These are phyloP conservation scores for Lyophyllum semitale DNA, from an alignment of 768 basidiomycete species.

Conservation along the genomic window DNA sequence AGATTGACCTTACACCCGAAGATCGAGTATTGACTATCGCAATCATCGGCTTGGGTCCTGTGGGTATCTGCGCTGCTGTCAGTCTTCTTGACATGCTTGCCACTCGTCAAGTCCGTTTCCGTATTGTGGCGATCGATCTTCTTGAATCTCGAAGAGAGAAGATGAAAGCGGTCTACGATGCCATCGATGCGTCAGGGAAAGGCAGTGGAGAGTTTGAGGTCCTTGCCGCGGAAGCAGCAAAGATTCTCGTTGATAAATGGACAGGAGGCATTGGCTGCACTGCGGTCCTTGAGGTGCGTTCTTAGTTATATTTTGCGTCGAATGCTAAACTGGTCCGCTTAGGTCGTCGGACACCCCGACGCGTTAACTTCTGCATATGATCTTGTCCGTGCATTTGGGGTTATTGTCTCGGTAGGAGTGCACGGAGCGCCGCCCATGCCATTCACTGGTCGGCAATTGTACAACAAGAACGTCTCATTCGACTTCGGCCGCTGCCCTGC, in stretches of 20 bases:
- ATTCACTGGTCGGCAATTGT: conserved; percentile 57
- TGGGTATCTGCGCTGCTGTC: conserved; percentile 71
- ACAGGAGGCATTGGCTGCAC: conserved; percentile 63
- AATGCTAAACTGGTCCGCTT: background rate
- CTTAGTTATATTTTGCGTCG: background rate
- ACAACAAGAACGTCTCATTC: conserved; percentile 77
- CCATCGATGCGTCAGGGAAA: conserved; percentile 45
- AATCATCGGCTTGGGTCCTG: conserved; percentile 76
- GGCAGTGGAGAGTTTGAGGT: conserved; percentile 52
- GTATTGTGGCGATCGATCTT: conserved; percentile 67
- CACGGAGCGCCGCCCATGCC: conserved; percentile 58
- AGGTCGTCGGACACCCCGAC: conserved; percentile 73
- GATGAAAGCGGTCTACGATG: conserved; percentile 56
- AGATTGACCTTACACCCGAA: conserved; percentile 36
- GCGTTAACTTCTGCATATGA: conserved; percentile 69
- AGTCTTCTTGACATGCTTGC: conserved; percentile 64
- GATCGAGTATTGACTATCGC: conserved; percentile 63
- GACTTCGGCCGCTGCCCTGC: conserved; percentile 85
- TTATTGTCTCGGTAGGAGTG: conserved; percentile 74
- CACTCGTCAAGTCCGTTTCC: conserved; percentile 45
- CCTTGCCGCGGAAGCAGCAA: conserved; percentile 52
- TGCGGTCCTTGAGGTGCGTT: conserved; percentile 63
- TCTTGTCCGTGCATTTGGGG: conserved; percentile 75
- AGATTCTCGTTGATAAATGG: conserved; percentile 47
- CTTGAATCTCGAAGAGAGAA: conserved; percentile 58